Conservation (phyloP, 306 rosid species). For the Castanea mollissima region DNA sequence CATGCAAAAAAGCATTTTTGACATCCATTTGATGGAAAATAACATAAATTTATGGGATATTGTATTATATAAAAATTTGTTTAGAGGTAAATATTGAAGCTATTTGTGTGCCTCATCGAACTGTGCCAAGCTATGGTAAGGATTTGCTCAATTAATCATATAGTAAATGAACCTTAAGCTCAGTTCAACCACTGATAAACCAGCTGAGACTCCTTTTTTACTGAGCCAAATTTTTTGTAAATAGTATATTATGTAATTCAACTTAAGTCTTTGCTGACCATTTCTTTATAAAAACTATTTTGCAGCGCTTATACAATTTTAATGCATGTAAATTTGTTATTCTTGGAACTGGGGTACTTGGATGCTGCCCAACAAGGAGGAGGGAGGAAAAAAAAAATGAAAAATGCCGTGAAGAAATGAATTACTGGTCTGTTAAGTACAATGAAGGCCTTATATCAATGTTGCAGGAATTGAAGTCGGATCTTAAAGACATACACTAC, state of each 20-base stretch:
- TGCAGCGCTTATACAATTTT: constrained; percentile 51
- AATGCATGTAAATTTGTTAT: constrained; percentile 69
- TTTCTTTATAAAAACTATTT: neutral
- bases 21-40: no score
- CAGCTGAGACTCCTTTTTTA: neutral
- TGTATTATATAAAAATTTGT: no score
- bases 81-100: no score
- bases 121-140: no score
- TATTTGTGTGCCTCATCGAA: no score
- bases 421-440: constrained; percentile 32
- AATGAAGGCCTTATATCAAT: constrained; percentile 44
- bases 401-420: constrained; percentile 50
- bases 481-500: constrained; percentile 36
- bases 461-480: constrained; percentile 42
- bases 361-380: constrained; percentile 71
- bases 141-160: no score
- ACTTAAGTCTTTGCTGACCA: neutral
- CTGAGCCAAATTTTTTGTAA: neutral
- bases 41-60: no score
- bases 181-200: neutral
- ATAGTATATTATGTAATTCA: neutral
- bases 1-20: no score
- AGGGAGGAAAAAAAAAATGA: neutral
- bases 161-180: no score
- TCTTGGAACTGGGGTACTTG: constrained; percentile 50